Base-by-base conservation (phyloP, 331 rosid genomes). In the Quercus phellos region DNA sequence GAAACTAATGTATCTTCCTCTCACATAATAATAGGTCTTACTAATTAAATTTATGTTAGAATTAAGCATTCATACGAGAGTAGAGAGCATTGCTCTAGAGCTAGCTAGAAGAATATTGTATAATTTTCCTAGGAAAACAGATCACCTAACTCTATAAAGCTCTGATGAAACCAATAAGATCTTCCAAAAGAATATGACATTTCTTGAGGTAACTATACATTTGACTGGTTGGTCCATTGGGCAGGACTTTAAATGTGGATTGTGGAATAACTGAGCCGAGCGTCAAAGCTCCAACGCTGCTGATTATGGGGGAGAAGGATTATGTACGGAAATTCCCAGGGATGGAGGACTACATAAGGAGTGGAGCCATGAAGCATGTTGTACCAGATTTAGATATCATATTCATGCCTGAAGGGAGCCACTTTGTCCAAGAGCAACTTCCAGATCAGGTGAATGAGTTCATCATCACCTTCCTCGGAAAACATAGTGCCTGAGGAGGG, bases 351-450 rank as follows among this genome's bases (percentile, higher is more conserved):
- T 86, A 84, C 73, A 78, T 88, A 51, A 51, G 79, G 43, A 83
- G 84, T 19, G 92, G 85, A 56, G 69, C 64, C 19, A 81, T 86
- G 68, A 91, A 87, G 81, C 77, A 87, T 1, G 38, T 86, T 74
- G 93, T 87, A 54, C 90, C 96, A 11, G 67, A 89, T 68, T 74
- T 87, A 83, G 90, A 91, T 27, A 76, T 83, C 69, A 77, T 21
- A 24, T 85, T 51, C 74, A 29, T 86, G 18, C 78, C 87, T 46
- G 94, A 91, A 72, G 94, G 94, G 71, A 78, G 10, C 32, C 94
- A 91, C 55, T 90, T 87, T 79, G 83, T 85, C 55, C 90, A 77
- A 4, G 91, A 91, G 74, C 90, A 91, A 64, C 70, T 81, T 51
- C 94, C 94, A 4, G 79, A 87, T 51, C 55, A 86, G 73, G 78